Evolutionary conservation across 2,329 filamentous ascomycete genomes (phyloP).

Genomic region (Pleoardoris graminearum): DNA sequence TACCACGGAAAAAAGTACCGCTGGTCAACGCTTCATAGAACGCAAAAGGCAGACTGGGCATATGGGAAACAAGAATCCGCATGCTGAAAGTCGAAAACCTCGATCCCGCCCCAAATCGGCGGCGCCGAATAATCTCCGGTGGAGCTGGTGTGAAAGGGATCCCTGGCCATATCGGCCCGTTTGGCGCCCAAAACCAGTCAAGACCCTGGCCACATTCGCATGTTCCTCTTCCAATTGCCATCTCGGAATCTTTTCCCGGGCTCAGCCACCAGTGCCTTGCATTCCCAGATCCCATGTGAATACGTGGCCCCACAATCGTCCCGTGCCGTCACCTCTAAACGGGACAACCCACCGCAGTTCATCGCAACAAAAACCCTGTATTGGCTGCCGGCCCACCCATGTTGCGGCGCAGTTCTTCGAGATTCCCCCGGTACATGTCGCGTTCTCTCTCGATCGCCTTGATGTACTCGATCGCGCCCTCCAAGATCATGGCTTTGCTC

Average conservation of each 20-base stretch:
- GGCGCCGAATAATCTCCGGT: neutral
- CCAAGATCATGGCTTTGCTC: slow-evolving; percentile 40
- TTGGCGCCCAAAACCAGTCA: neutral
- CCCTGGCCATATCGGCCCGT: neutral
- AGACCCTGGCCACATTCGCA: neutral
- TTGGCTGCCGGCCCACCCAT: neutral
- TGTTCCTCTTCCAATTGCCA: neutral
- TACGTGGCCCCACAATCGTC: neutral
- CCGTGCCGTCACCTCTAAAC: neutral
- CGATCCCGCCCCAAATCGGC: neutral
- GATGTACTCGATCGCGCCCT: slow-evolving; percentile 41
- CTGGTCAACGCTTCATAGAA: neutral
- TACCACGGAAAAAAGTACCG: too few relatives aligned
- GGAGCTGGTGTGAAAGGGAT: neutral
- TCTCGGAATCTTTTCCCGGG: neutral
- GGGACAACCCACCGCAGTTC: neutral
- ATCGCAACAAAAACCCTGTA: neutral
- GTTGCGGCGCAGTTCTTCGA: slow-evolving; percentile 24
- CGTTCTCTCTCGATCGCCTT: slow-evolving; percentile 34
- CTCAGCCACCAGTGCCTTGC: neutral
- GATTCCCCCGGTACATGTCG: slow-evolving; percentile 30
- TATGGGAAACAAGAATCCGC: neutral
- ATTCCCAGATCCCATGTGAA: neutral
- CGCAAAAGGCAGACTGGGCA: neutral
- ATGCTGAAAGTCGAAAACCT: neutral